A percentile compares a stretch with the other conserved stretches of the same genome.
phyloP scores from a whole-genome alignment of 2,329 filamentous ascomycete species.

The Talaromyces sp. region DNA sequence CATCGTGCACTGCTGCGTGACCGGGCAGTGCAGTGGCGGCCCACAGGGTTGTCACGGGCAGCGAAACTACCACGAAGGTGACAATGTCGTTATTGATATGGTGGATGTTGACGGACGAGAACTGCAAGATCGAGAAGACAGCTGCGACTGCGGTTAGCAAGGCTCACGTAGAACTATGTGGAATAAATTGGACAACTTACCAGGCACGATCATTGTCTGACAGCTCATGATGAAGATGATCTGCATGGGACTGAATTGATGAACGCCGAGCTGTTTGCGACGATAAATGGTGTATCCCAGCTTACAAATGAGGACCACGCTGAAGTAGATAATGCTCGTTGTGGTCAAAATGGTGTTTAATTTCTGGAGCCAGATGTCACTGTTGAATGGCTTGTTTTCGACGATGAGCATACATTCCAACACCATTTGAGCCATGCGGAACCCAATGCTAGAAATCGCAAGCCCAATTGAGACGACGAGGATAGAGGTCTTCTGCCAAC shows the following conservation, averaged over 20 bases:
- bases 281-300: constrained; percentile 56
- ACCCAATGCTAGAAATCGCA: constrained; percentile 51
- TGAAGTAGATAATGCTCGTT: constrained; percentile 60
- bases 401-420: constrained; percentile 47
- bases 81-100: constrained; percentile 56
- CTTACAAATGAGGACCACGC: constrained; percentile 60
- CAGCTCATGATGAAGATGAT: constrained; percentile 66
- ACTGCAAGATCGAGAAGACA: constrained; percentile 59
- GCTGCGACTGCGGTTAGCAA: constrained; percentile 42
- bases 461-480: constrained; percentile 49
- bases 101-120: constrained; percentile 45
- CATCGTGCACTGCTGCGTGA: constrained; percentile 4
- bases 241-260: constrained; percentile 62
- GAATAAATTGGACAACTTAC: constrained; percentile 41
- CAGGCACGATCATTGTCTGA: constrained; percentile 63
- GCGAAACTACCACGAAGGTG: constrained; percentile 59
- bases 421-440: constrained; percentile 53
- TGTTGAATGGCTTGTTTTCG: constrained; percentile 25
- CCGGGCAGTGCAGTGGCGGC: constrained; percentile 45
- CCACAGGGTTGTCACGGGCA: constrained; percentile 67
- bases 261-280: constrained; percentile 56
- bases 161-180: constrained; percentile 17
- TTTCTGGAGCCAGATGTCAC: constrained; percentile 41
- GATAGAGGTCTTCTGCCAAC: constrained; percentile 44
- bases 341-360: constrained; percentile 52